phyloP scores from a whole-genome alignment of 2,329 filamentous ascomycete genomes.

The Aspergillus hortae region DNA sequence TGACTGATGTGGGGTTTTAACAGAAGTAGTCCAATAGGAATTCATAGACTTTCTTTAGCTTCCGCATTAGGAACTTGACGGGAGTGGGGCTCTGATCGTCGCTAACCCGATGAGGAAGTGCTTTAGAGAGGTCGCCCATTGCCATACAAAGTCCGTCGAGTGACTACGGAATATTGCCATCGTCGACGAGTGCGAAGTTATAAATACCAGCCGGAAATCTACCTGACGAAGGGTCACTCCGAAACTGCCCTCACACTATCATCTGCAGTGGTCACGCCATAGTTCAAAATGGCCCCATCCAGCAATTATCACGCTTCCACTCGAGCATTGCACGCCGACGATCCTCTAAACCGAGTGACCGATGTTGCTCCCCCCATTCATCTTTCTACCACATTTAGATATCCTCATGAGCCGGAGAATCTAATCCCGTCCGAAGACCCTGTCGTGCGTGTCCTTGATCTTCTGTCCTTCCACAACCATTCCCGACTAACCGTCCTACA shows the following conservation, averaged over 20 bases:
- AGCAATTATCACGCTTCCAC: slow-evolving; percentile 42
- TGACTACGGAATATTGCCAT: background rate
- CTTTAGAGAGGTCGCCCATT: background rate
- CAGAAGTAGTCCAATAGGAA: background rate
- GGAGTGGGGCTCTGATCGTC: slow-evolving; percentile 17
- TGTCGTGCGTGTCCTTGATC: slow-evolving; percentile 39
- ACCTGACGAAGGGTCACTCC: background rate
- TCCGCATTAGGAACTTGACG: slow-evolving; percentile 22
- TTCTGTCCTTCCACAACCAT: too few species aligned
- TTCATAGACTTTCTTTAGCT: slow-evolving; percentile 1
- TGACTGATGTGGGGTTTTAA: background rate
- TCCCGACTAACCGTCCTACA: slow-evolving; percentile 2
- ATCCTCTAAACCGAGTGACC: slow-evolving; percentile 66
- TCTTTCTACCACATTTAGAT: slow-evolving; percentile 86
- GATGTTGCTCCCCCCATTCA: slow-evolving; percentile 88
- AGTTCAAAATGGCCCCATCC: slow-evolving; percentile 17
- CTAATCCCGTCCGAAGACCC: slow-evolving; percentile 52
- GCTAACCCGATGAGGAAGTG: background rate
- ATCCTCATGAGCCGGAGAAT: slow-evolving; percentile 64
- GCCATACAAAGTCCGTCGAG: background rate
- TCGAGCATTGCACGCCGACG: slow-evolving; percentile 73
- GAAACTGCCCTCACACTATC: background rate
- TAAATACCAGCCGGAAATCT: background rate
- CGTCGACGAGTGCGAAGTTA: background rate
- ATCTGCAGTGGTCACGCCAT: background rate